Base-by-base conservation (phyloP, 176 grass and related monocot genomes). In the Oryza punctata region DNA sequence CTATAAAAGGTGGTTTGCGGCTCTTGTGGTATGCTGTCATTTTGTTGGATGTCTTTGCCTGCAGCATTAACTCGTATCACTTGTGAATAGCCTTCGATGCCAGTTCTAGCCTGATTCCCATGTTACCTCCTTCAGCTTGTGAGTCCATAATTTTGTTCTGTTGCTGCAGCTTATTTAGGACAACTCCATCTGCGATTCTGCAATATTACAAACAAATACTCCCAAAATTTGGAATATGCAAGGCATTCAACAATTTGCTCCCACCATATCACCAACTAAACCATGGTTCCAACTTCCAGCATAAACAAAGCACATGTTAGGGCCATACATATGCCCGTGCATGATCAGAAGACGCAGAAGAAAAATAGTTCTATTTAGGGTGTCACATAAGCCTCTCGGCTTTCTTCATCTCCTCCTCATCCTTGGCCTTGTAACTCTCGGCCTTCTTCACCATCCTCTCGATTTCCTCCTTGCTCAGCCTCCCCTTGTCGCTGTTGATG, bases 401-500 rank as follows among this genome's bases (percentile, higher is more conserved):
- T 85, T 90, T 81, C 16, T 38, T 33, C 66, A 75, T 16, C 26
- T 70, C 54, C 61, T 79, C 30, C 37, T 88, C 85, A 24, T 93
- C 85, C 23, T 83, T 61, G 0, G 65, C 24, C 73, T 82, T 86
- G 69, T 76, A 76, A 63, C 60, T 78, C 79, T 95, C 67, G 0
- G 81, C 45, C 3, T 87, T 79, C 16, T 65, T 45, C 60, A 88
- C 79, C 88, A 85, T 89, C 33, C 66, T 63, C 85, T 87, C 43
- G 0, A 96, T 82, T 38, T 96, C 88, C 10, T 91, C 83, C 57
- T 79, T 85, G 63, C 61, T 65, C 7, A 93, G 66, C 78, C 87
- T 30, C 1, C 90, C 87, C 4, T 75, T 89, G 79, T 93, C 68
- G 0, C 72, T 78, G 0, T 15, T 87, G 18, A 96, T 91, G 10